Evolutionary conservation across 129 eudicot species (phyloP).

Genomic region (Chrysanthemum seticuspe): DNA sequence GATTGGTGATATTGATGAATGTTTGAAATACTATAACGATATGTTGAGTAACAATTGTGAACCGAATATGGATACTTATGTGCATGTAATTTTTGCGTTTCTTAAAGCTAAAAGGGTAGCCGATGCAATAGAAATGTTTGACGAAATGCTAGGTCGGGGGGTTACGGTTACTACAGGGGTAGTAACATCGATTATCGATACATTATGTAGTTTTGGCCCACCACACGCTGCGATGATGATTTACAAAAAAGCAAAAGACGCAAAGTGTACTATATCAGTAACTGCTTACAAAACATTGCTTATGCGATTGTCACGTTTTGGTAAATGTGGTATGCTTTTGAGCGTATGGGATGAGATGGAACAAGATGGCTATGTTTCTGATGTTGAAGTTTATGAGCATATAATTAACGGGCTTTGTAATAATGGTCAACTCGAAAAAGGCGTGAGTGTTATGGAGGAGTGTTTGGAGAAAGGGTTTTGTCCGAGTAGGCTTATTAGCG

Average conservation of each 20-base stretch:
- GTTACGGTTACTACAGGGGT: slow-evolving; percentile 65
- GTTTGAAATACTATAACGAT: slow-evolving; percentile 54
- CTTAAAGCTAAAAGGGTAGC: slow-evolving; percentile 74
- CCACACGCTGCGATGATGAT: slow-evolving; percentile 91
- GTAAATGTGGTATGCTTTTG: slow-evolving; percentile 87
- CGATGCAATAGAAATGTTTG: slow-evolving; percentile 82
- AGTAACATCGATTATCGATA: slow-evolving; percentile 55
- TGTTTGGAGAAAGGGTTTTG: slow-evolving; percentile 69
- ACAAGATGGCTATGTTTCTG: slow-evolving; percentile 62
- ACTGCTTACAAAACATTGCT: slow-evolving; percentile 72
- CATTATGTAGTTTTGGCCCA: slow-evolving; percentile 78
- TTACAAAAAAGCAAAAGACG: slow-evolving; percentile 65
- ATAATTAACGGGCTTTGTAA: slow-evolving; percentile 78
- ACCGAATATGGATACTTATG: slow-evolving; percentile 66
- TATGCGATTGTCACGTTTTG: slow-evolving; percentile 73
- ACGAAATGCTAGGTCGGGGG: slow-evolving; percentile 60
- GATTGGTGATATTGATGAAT: slow-evolving; percentile 53
- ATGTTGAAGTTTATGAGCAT: slow-evolving; percentile 75
- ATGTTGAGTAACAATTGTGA: slow-evolving; percentile 51
- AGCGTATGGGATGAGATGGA: slow-evolving; percentile 86
- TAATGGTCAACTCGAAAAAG: slow-evolving; percentile 82
- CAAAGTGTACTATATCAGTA: slow-evolving; percentile 60
- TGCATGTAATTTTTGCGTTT: slow-evolving; percentile 45
- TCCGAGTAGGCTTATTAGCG: slow-evolving; percentile 70
- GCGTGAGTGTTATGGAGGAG: slow-evolving; percentile 71